Percentiles rank a stretch among this genome's conserved stretches.
These are phyloP conservation scores for Penicillium sp. DNA, from an alignment of 2,329 filamentous ascomycete genomes.

Conservation along the genomic window DNA sequence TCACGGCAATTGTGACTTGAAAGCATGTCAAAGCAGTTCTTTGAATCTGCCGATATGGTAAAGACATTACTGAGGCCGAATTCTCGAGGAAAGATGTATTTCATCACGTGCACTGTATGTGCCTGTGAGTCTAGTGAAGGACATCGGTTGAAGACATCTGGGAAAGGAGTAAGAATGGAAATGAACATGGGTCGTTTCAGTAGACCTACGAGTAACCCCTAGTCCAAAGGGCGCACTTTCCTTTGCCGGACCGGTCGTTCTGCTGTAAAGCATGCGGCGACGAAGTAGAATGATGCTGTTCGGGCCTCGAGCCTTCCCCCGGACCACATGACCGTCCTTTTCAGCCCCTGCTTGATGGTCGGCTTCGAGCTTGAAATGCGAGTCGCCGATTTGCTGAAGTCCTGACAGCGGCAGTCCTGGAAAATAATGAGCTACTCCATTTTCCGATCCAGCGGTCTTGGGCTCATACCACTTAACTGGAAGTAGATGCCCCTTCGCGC, in stretches of 20 bases:
- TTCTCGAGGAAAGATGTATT: conserved; percentile 90
- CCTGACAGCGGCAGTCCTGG: conserved; percentile 33
- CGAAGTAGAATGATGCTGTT: conserved; percentile 72
- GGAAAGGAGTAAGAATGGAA: neutral
- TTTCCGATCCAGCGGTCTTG: neutral
- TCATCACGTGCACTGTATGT: conserved; percentile 71
- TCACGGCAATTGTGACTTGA: conserved; percentile 55
- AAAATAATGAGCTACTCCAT: neutral
- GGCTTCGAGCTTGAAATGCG: neutral
- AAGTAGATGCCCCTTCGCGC: conserved; percentile 64
- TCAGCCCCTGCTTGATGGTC: neutral
- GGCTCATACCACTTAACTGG: conserved; percentile 69
- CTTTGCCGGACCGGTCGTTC: conserved; percentile 66
- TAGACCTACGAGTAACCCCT: conserved; percentile 70
- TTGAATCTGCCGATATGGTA: conserved; percentile 39
- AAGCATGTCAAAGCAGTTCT: neutral
- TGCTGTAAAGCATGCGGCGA: conserved; percentile 82
- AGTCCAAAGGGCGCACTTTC: conserved; percentile 71
- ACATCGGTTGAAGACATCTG: conserved; percentile 79
- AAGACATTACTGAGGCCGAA: conserved; percentile 94
- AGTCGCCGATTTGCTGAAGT: conserved; percentile 26
- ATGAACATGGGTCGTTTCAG: neutral
- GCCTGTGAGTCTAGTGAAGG: conserved; percentile 40
- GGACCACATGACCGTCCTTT: neutral
- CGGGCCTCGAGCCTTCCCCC: conserved; percentile 20